Base-by-base conservation (phyloP, 2,329 filamentous ascomycete genomes). In the Trichophaea hybrida region DNA sequence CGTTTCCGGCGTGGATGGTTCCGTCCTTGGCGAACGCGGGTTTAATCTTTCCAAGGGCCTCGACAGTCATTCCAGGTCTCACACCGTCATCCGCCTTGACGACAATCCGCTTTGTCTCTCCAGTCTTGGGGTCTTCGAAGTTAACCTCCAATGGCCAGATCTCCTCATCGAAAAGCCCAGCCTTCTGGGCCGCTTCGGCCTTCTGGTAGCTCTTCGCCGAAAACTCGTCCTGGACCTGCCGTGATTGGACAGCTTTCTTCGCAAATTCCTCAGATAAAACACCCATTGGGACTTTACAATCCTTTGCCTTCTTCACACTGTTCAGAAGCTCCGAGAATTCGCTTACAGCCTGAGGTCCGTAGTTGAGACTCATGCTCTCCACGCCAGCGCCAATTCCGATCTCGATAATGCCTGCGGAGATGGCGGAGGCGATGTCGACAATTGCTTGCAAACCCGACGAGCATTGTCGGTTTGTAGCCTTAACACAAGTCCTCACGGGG, bases 241-340 rank as follows among this genome's bases (percentile, higher is more conserved):
- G 85, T 59, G 76, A 70, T 70, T 97, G 81, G 61, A 79, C 77
- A 69, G 85, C 82, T 72, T 89, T 88, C 74, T 88, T 86, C 67
- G 91, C 93, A 91, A 97, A 96, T 70, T 91, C 74, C 75, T 98
- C 93, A 33, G 88, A 95, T 54, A 97, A 78, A 8, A 89, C 80
- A 68, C 91, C 91, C 93, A 97, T 97, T 72, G 89, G 84, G 2
- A 97, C 91, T 76, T 94, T 96, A 83, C 93, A 98, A 80, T 96
- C 94, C 69, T 86, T 86, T 31, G 90, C 80, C 71, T 93, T 85
- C 65, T 82, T 79, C 77, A 91, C 80, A 69, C 77, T 80, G 71
- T 96, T 87, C 65, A 97, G 82, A 57, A 88, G 80, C 54, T 94
- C 88, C 34, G 87, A 93, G 79, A 97, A 96, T 74, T 97, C 93